A percentile compares a stretch with the other conserved stretches of the same genome.
These are phyloP conservation scores for Gracilaria caudata DNA, from an alignment of 23 red algal species.

Conservation along the genomic window DNA sequence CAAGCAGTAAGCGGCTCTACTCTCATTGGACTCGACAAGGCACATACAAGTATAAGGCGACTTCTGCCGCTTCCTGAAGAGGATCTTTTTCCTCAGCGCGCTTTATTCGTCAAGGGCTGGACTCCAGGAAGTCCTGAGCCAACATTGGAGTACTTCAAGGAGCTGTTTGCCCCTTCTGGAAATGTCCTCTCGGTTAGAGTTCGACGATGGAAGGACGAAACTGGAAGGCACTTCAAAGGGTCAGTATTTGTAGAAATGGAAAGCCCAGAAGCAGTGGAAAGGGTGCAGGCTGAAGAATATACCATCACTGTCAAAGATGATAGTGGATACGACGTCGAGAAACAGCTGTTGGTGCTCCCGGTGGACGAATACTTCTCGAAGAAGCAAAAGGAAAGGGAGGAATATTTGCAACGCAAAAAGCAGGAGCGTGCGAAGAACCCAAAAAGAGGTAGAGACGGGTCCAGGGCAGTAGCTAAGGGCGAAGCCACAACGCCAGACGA, in stretches of 20 bases:
- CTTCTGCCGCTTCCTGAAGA: conserved; percentile 58
- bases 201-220: conserved; percentile 64
- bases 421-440: conserved; percentile 19
- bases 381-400: conserved; percentile 46
- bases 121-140: conserved; percentile 30
- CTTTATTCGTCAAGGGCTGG: conserved; percentile 86
- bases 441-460: neutral
- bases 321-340: conserved; percentile 32
- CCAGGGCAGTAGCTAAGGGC: neutral
- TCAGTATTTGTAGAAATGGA: conserved; percentile 94
- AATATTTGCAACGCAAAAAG: conserved; percentile 6
- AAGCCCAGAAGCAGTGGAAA: conserved; percentile 70
- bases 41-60: conserved; percentile 60
- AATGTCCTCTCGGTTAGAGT: conserved; percentile 78
- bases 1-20: conserved; percentile 60
- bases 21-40: conserved; percentile 61
- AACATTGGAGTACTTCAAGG: conserved; percentile 69
- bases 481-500: neutral
- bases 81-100: conserved; percentile 56
- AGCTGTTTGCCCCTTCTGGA: conserved; percentile 80
- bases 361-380: conserved; percentile 42
- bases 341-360: conserved; percentile 23
- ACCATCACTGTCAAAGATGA: conserved; percentile 35
- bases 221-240: conserved; percentile 77
- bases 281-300: conserved; percentile 73